Evolutionary conservation across 495 filamentous ascomycete genomes (phyloP).

Genomic region (Delitschia confertaspora): DNA sequence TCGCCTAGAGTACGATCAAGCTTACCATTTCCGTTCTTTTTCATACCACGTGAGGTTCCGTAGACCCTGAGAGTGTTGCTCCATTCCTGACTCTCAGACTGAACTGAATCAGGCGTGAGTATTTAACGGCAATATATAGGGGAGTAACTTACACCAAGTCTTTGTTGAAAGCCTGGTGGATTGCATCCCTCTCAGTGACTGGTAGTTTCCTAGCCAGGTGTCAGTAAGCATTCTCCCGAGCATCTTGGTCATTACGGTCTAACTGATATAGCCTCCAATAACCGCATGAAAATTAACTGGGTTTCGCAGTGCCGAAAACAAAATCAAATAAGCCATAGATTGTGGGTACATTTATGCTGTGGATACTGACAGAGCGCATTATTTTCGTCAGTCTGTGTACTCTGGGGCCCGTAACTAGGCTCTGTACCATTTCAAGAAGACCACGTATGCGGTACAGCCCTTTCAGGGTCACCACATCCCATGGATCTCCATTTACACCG

Average conservation of each 20-base stretch:
- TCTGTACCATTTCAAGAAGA: no score
- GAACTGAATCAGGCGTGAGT: background rate
- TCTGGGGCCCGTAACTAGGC: no score
- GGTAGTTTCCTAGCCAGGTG: background rate
- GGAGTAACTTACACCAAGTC: constrained; percentile 1
- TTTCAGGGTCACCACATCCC: no score
- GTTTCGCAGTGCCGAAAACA: no score
- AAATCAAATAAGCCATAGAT: no score
- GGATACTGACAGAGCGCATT: no score
- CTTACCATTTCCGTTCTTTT: constrained; percentile 5
- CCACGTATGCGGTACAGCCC: no score
- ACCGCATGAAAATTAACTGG: no score
- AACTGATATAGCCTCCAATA: background rate
- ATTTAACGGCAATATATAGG: background rate
- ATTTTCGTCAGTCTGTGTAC: no score
- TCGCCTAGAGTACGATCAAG: background rate
- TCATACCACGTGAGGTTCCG: constrained; percentile 6
- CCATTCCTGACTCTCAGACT: background rate
- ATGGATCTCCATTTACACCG: no score
- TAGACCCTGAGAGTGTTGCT: background rate
- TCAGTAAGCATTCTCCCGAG: background rate
- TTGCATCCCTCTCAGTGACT: background rate
- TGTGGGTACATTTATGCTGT: no score
- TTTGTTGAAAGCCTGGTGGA: constrained; percentile 4
- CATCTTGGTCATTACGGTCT: constrained; percentile 10